Evolutionary conservation across 2,329 filamentous ascomycete genomes (phyloP).

Genomic region (Grosmannia serpens): DNA sequence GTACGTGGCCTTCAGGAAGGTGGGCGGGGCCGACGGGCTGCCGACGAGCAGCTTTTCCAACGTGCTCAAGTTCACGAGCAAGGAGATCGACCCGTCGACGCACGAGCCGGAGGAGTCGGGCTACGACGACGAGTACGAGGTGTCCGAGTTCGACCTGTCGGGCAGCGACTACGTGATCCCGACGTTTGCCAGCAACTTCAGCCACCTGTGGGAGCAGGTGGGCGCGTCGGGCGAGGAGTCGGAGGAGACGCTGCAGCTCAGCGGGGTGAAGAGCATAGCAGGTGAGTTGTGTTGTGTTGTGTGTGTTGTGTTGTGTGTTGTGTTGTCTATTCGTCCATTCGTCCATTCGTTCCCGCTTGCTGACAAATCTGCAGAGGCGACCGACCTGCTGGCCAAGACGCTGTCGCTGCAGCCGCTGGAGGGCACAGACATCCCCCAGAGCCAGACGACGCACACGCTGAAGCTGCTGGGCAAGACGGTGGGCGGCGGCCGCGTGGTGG

Average conservation of each 20-base stretch:
- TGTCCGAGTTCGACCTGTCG: conserved; percentile 81
- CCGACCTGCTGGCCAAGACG: conserved; percentile 75
- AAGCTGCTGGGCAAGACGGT: conserved; percentile 96
- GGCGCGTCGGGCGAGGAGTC: conserved; percentile 82
- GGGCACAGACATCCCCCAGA: conserved; percentile 82
- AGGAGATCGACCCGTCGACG: conserved; percentile 94
- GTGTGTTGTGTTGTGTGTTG: background rate
- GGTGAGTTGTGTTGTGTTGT: conserved; percentile 46
- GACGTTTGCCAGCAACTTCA: conserved; percentile 88
- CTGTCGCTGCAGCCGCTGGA: conserved; percentile 89
- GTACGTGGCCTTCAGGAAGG: conserved; percentile 88
- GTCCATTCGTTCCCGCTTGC: background rate
- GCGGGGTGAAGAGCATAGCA: conserved; percentile 80
- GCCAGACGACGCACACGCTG: conserved; percentile 81
- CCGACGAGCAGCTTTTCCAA: conserved; percentile 79
- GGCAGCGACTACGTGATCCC: conserved; percentile 93
- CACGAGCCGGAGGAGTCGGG: conserved; percentile 81
- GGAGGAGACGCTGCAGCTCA: conserved; percentile 80
- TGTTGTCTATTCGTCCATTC: background rate
- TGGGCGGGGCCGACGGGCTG: conserved; percentile 63
- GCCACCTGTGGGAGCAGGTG: conserved; percentile 89
- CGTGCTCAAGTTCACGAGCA: conserved; percentile 90
- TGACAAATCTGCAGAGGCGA: conserved; percentile 54
- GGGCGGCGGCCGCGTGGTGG: conserved; percentile 77
- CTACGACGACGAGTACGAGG: conserved; percentile 96